These are phyloP conservation scores for Cercospora sojina DNA, from an alignment of 2,329 filamentous ascomycete genomes.

Conservation along the genomic window DNA sequence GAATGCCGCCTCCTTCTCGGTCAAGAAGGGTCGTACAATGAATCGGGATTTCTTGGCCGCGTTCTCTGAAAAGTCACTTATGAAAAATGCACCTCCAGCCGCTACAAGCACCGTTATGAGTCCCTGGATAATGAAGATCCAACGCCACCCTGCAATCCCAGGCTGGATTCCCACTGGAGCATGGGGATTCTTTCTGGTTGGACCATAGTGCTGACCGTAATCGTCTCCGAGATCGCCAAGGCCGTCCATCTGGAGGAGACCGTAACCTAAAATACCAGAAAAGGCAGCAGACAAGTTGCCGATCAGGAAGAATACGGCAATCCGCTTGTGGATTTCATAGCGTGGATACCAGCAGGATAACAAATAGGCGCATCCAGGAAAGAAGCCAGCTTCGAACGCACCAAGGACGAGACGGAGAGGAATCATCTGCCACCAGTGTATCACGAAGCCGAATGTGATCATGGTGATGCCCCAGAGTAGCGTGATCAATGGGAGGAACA, in stretches of 20 bases:
- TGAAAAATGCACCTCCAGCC: slow-evolving; percentile 43
- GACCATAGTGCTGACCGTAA: slow-evolving; percentile 38
- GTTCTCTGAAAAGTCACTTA: slow-evolving; percentile 48
- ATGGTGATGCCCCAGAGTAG: slow-evolving; percentile 61
- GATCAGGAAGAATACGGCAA: slow-evolving; percentile 51
- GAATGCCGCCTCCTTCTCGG: slow-evolving; percentile 48
- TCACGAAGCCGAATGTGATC: slow-evolving; percentile 64
- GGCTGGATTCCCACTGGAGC: slow-evolving; percentile 30
- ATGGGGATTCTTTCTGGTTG: slow-evolving; percentile 33
- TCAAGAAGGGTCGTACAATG: slow-evolving; percentile 46
- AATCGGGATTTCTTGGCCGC: slow-evolving; percentile 40
- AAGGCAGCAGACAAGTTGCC: slow-evolving; percentile 51
- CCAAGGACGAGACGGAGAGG: slow-evolving; percentile 61
- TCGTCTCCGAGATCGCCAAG: slow-evolving; percentile 39
- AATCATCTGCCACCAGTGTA: slow-evolving; percentile 53
- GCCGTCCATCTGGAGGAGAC: slow-evolving; percentile 48
- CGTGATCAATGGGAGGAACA: slow-evolving; percentile 41
- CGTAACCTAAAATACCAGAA: slow-evolving; percentile 46
- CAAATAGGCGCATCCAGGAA: slow-evolving; percentile 63
- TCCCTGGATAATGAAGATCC: slow-evolving; percentile 48
- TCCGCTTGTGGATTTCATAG: slow-evolving; percentile 43
- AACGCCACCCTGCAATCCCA: slow-evolving; percentile 47
- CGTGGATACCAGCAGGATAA: slow-evolving; percentile 60
- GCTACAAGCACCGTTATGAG: slow-evolving; percentile 44
- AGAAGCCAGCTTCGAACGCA: slow-evolving; percentile 58